These are phyloP conservation scores for Polyplosphaeria fusca DNA, from an alignment of 495 filamentous ascomycete species.

Conservation along the genomic window DNA sequence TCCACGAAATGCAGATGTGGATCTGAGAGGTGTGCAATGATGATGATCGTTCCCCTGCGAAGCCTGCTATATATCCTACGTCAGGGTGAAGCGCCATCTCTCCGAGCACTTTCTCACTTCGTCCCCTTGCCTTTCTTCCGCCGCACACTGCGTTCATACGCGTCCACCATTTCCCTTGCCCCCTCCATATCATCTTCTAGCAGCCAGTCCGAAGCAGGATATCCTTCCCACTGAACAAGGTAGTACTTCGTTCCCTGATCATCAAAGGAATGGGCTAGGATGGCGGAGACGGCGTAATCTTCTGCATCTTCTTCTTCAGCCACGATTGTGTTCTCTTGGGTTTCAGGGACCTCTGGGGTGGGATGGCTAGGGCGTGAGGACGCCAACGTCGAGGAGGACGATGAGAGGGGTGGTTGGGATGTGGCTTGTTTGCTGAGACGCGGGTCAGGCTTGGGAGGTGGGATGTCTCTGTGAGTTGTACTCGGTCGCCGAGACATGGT, in stretches of 20 bases:
- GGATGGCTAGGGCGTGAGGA: not conserved
- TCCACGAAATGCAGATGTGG: no score
- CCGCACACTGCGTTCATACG: conserved; percentile 7
- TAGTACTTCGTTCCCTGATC: conserved; percentile 15
- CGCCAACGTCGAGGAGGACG: not conserved
- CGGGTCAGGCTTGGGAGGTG: not conserved
- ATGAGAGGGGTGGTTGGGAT: not conserved
- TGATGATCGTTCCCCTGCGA: no score
- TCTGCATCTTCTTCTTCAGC: conserved; percentile 2
- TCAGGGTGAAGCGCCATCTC: no score
- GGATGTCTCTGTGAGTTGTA: not conserved
- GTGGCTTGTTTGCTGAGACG: not conserved
- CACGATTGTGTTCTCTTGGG: not conserved
- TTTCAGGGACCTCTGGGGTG: no score
- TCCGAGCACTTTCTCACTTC: no score
- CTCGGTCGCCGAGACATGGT: no score
- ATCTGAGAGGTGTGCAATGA: no score
- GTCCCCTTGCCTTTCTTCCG: conserved; percentile 8
- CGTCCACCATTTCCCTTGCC: conserved; percentile 7
- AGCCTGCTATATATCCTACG: no score
- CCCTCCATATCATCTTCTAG: conserved; percentile 4
- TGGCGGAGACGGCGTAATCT: conserved; percentile 10
- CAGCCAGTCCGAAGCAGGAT: conserved; percentile 14
- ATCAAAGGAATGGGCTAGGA: conserved; percentile 9
- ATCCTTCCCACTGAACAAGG: conserved; percentile 20